phyloP scores from a whole-genome alignment of 345 rosid species.

The Pistacia vera region DNA sequence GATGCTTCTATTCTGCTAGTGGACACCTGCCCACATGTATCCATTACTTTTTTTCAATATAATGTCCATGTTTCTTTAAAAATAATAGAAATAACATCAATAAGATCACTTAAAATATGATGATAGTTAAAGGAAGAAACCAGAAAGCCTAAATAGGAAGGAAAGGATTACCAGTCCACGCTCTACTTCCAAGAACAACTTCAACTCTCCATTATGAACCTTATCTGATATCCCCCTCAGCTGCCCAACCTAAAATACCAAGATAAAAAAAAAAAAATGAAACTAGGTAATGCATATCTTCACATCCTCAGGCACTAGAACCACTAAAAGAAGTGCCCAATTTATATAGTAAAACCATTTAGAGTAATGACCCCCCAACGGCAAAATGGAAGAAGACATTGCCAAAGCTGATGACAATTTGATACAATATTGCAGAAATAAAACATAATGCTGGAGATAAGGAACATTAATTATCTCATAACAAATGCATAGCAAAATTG shows the following conservation, averaged over 20 bases:
- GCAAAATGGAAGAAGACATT: background rate
- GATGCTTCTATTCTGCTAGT: background rate
- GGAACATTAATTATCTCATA: background rate
- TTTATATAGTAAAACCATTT: background rate
- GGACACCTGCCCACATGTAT: background rate
- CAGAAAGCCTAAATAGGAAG: background rate
- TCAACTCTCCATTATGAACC: conserved; percentile 60
- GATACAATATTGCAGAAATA: background rate
- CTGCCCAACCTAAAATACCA: conserved; percentile 60
- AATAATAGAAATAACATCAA: too few species aligned
- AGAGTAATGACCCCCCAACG: background rate
- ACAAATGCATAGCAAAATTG: background rate
- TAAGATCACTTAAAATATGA: too few species aligned
- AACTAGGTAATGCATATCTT: background rate
- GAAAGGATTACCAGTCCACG: conserved; percentile 55
- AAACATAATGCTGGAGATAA: background rate
- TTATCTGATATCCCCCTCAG: conserved; percentile 66
- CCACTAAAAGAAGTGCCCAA: background rate
- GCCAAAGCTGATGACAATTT: background rate
- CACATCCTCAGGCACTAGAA: background rate
- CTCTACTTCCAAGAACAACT: conserved; percentile 74
- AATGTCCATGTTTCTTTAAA: background rate
- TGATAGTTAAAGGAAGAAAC: background rate
- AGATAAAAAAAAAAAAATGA: background rate
- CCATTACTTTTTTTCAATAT: too few species aligned